Evolutionary conservation across 2,329 filamentous ascomycete genomes (phyloP).

Genomic region (Fusarium phyllophilum): DNA sequence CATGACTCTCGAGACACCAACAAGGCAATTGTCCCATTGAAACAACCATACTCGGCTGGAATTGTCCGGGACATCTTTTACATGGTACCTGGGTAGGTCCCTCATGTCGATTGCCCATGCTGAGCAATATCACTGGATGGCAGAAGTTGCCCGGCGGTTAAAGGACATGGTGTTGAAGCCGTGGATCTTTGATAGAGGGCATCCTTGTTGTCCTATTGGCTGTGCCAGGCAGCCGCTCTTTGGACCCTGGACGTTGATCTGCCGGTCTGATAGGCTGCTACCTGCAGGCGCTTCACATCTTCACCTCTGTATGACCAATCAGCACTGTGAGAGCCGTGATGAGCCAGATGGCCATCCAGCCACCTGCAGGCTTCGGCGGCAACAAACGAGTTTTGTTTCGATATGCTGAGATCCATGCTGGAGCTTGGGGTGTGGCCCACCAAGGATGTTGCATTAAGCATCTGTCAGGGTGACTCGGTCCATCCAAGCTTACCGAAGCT

Average conservation of each 20-base stretch:
- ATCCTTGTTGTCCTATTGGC: conserved; percentile 34
- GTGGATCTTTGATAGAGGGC: conserved; percentile 35
- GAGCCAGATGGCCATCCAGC: conserved; percentile 50
- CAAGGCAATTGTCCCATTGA: conserved; percentile 13
- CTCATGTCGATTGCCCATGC: conserved; percentile 13
- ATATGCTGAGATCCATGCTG: conserved; percentile 21
- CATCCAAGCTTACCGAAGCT: neutral
- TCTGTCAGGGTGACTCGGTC: neutral
- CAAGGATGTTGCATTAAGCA: conserved; percentile 17
- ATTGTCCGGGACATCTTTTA: conserved; percentile 18
- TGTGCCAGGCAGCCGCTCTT: conserved; percentile 17
- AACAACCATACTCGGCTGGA: conserved; percentile 15
- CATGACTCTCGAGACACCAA: conserved; percentile 9
- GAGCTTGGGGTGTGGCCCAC: conserved; percentile 7
- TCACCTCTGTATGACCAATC: conserved; percentile 52
- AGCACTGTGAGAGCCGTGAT: conserved; percentile 45
- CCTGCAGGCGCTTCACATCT: conserved; percentile 37
- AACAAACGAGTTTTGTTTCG: conserved; percentile 52
- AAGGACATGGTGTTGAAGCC: conserved; percentile 32
- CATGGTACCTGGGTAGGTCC: conserved; percentile 29
- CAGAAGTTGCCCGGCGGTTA: conserved; percentile 31
- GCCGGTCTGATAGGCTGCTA: conserved; percentile 40
- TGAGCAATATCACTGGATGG: conserved; percentile 27
- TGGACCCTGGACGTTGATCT: conserved; percentile 31
- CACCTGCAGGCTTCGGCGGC: conserved; percentile 58